These are phyloP conservation scores for Monilinia vaccinii-corymbosi DNA, from an alignment of 2,329 filamentous ascomycete species.

Conservation along the genomic window DNA sequence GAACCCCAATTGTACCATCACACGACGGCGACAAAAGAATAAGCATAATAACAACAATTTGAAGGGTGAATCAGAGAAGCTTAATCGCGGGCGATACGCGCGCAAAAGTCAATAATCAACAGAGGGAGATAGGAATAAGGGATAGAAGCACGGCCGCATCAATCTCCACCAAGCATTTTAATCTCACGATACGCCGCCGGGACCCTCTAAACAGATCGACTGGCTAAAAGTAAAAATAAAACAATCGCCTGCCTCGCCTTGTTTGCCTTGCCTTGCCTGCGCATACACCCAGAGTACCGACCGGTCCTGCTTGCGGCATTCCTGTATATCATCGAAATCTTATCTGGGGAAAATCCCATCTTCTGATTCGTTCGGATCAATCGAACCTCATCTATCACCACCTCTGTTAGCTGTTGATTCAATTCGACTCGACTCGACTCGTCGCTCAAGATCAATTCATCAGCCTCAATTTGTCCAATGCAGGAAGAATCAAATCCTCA, in stretches of 20 bases:
- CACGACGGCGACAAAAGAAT: neutral
- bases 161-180: constrained; percentile 2
- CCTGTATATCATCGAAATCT: neutral
- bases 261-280: no score
- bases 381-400: no score
- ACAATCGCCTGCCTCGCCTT: no score
- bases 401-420: no score
- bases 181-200: constrained; percentile 4
- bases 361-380: neutral
- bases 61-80: neutral
- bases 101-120: neutral
- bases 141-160: neutral
- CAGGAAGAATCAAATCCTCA: no score
- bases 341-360: neutral
- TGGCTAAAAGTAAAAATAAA: neutral
- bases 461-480: no score
- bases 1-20: no score
- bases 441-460: no score
- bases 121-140: no score
- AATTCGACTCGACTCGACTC: no score
- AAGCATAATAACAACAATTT: neutral
- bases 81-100: neutral
- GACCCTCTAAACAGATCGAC: neutral
- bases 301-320: no score
- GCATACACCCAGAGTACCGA: neutral